Conservation (phyloP, 805 yeast genomes). For the Metschnikowia gruessii region DNA sequence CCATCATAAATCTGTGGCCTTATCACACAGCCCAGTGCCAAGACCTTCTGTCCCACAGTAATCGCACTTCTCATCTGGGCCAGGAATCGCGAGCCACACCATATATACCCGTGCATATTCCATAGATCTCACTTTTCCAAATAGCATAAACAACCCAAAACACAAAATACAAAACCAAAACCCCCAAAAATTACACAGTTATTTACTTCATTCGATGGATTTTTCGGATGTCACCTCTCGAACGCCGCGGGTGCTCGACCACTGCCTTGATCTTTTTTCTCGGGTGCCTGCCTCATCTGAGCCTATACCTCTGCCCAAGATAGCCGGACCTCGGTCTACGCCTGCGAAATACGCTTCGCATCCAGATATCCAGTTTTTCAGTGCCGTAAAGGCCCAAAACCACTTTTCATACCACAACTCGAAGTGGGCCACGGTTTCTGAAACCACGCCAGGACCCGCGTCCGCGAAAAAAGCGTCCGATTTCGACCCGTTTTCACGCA, state of each 20-base stretch:
- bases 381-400: slow-evolving; percentile 32
- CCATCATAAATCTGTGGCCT: too few relatives aligned
- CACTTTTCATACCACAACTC: slow-evolving; percentile 38
- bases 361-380: slow-evolving; percentile 41
- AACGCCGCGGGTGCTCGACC: slow-evolving; percentile 18
- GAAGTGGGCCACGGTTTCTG: slow-evolving; percentile 15
- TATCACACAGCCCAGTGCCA: too few relatives aligned
- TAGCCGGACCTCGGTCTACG: slow-evolving; percentile 5
- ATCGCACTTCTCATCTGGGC: too few relatives aligned
- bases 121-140: too few relatives aligned
- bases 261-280: slow-evolving; percentile 14
- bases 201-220: neutral
- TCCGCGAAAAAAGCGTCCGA: slow-evolving; percentile 9
- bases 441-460: neutral
- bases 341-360: slow-evolving; percentile 24
- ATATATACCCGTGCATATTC: too few relatives aligned
- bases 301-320: neutral
- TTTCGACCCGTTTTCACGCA: slow-evolving; percentile 40
- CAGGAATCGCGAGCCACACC: too few relatives aligned
- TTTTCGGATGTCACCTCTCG: slow-evolving; percentile 5
- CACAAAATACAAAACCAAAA: too few relatives aligned
- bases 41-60: too few relatives aligned
- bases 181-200: too few relatives aligned
- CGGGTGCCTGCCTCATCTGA: neutral
- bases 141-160: too few relatives aligned